phyloP scores from a whole-genome alignment of 73 alveolate species.

The Symbiodinium pilosum region DNA sequence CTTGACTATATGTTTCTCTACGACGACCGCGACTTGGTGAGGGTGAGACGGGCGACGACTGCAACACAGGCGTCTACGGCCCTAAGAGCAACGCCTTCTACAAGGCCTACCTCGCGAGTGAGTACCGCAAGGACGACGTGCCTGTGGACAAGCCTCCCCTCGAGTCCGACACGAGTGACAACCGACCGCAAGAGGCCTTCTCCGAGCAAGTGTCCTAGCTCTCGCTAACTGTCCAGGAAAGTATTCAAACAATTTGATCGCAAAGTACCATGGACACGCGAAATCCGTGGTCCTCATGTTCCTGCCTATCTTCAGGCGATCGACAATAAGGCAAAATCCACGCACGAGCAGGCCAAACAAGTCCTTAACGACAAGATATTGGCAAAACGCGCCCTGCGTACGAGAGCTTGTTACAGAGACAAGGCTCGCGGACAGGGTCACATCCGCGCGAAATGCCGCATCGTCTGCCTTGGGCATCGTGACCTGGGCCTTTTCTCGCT shows the following conservation, averaged over 20 bases:
- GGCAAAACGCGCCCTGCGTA: not conserved
- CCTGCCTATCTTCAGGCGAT: not conserved
- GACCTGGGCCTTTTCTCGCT: not conserved
- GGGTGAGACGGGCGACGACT: not conserved
- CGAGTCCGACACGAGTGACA: not conserved
- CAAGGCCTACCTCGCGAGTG: not conserved
- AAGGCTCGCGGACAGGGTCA: not conserved
- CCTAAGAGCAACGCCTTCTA: not conserved
- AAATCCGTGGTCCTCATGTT: not conserved
- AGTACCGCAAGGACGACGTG: not conserved
- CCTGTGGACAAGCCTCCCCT: not conserved
- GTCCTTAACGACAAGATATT: not conserved
- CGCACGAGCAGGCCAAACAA: not conserved
- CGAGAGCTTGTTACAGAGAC: not conserved
- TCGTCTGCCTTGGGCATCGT: not conserved
- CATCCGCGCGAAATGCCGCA: not conserved
- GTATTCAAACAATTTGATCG: not conserved
- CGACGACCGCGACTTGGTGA: not conserved
- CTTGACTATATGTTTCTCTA: not conserved
- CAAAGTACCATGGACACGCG: slow-evolving; percentile 8
- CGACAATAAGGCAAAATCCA: not conserved
- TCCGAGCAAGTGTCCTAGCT: not conserved
- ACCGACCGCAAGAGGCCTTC: not conserved
- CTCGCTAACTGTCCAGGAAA: not conserved
- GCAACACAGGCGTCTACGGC: not conserved